phyloP scores from a whole-genome alignment of 805 yeast genomes.

The Nakazawaea siamensis region DNA sequence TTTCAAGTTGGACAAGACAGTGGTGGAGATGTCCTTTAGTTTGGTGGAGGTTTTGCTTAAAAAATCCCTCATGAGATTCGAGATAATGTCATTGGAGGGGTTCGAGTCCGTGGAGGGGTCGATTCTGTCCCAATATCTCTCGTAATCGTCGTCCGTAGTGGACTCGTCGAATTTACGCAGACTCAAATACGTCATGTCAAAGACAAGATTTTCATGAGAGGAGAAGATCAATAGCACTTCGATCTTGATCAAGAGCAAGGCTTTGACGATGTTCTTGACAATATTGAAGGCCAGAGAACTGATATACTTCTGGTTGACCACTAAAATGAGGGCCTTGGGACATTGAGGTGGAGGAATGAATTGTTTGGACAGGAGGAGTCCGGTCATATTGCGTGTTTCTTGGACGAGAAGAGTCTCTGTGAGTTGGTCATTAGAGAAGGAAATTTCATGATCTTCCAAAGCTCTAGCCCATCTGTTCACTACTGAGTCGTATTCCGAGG shows the following conservation, averaged over 20 bases:
- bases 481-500: background rate
- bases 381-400: background rate
- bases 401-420: slow-evolving; percentile 17
- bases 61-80: background rate
- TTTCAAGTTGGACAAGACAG: slow-evolving; percentile 1
- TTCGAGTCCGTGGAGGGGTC: too few species aligned
- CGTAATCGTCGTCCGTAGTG: background rate
- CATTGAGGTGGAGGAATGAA: background rate
- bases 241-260: slow-evolving; percentile 21
- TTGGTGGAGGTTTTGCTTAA: background rate
- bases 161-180: background rate
- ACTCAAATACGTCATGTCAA: background rate
- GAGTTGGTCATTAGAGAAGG: slow-evolving; percentile 16
- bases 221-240: slow-evolving; percentile 13
- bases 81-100: background rate
- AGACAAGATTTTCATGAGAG: background rate
- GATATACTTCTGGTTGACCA: background rate
- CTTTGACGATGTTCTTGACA: slow-evolving; percentile 21
- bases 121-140: background rate
- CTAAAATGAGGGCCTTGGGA: background rate
- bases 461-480: slow-evolving; percentile 24
- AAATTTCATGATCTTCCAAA: slow-evolving; percentile 15
- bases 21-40: background rate
- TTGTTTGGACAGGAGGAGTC: background rate
- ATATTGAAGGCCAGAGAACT: slow-evolving; percentile 8